Base-by-base conservation (phyloP, 2,329 filamentous ascomycete genomes). In the Sarocladium brachiariae region DNA sequence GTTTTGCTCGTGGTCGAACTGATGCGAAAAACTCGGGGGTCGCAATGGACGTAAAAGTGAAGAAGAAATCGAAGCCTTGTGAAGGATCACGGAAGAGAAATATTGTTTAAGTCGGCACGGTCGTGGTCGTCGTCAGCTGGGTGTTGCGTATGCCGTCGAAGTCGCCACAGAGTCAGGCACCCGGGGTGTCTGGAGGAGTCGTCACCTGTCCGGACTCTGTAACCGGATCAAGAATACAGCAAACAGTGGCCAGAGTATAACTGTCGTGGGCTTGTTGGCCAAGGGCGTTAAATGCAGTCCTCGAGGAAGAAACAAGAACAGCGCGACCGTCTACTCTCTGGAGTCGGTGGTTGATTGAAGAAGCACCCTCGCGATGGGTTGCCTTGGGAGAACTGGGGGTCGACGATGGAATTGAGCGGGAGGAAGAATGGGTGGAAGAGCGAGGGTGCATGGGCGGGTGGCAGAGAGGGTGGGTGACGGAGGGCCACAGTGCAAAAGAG, bases 91-190 rank as follows among this genome's bases (percentile, higher is more conserved):
- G 41, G 51, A 41, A 27, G 39, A n/a, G 46, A 47, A 43, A 49
- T 50, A 21, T 34, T 27, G 48, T 52, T 34, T 50, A 52, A 33
- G 51, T 50, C 31, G 51, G 41, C 30, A 30, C 21, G 43, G 19
- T 50, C 9, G 52, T 50, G 51, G 38, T 45, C 50, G 52, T 54
- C 52, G 53, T 54, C 37, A 54, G 53, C 53, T 48, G 43, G 41
- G 53, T 37, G 54, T 53, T 54, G 54, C 54, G 55, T 57, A 52
- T 41, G 50, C 55, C 54, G 54, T 46, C n/a, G 13, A 46, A 50
- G 51, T 57, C 50, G 54, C 55, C 55, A 56, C 55, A 47, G 43
- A 25, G n/a, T 45, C 43, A 47, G 27, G 27, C 3, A 24, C 43
- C 25, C 6, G 43, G 43, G 43, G 43, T 31, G n/a, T 31, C 11